phyloP scores from a whole-genome alignment of 176 grass and related monocot species.

The Eragrostis nindensis region DNA sequence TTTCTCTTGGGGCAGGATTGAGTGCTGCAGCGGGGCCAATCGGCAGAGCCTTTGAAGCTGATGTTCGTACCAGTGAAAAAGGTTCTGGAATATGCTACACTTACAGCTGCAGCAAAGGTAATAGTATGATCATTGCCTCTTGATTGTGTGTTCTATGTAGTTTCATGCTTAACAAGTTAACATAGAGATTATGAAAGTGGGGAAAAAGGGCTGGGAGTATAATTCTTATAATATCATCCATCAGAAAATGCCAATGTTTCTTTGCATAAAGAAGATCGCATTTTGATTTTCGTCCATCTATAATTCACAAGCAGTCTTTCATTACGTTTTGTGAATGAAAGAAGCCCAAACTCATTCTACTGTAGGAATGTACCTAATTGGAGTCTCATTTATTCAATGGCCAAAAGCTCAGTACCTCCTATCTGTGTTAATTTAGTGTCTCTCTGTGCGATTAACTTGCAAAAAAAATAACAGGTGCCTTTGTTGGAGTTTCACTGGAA shows the following conservation, averaged over 20 bases:
- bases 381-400: neutral
- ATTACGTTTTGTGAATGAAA: neutral
- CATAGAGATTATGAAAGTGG: neutral
- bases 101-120: conserved; percentile 99
- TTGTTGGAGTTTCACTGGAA: conserved; percentile 89
- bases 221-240: neutral
- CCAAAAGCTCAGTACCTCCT: neutral
- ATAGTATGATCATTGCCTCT: neutral
- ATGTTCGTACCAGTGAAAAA: conserved; percentile 77
- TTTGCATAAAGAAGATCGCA: neutral
- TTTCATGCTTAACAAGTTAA: conserved; percentile 12
- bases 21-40: conserved; percentile 87
- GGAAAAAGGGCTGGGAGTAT: neutral
- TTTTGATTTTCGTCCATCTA: neutral
- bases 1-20: conserved; percentile 88
- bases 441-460: neutral
- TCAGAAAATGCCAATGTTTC: neutral
- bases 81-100: conserved; percentile 93
- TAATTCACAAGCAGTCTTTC: neutral
- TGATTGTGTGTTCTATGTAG: neutral
- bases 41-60: conserved; percentile 92
- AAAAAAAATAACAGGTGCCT: conserved; percentile 67
- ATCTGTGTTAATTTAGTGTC: neutral
- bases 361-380: neutral
- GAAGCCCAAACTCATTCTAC: neutral